Evolutionary conservation across 1,139 yeast genomes (phyloP).

Genomic region (Geotrichum siamense): DNA sequence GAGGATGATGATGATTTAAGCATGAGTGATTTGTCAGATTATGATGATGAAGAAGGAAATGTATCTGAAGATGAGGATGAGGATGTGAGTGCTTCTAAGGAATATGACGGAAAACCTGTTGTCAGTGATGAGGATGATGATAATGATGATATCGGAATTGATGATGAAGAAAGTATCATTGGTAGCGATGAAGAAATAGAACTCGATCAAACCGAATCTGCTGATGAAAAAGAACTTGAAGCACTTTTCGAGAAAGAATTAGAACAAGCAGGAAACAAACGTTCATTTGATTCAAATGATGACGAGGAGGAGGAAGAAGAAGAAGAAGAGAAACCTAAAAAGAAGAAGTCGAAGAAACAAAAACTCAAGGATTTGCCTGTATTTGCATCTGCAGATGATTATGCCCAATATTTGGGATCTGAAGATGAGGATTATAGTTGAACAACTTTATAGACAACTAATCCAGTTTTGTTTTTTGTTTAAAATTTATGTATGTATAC

Average conservation of each 20-base stretch:
- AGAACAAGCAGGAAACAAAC: conserved; percentile 15
- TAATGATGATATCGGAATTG: conserved; percentile 24
- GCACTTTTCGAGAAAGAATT: conserved; percentile 18
- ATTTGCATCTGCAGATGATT: conserved; percentile 87
- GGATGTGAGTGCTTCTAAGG: conserved; percentile 33
- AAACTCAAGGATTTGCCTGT: conserved; percentile 67
- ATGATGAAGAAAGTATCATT: conserved; percentile 33
- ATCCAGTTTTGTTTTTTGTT: too few species aligned
- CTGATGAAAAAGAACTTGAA: conserved; percentile 23
- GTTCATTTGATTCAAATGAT: not conserved
- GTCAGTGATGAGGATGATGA: conserved; percentile 26
- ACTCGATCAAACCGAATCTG: conserved; percentile 19
- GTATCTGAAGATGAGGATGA: conserved; percentile 28
- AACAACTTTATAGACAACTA: too few species aligned
- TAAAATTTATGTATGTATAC: too few species aligned
- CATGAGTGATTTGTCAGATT: conserved; percentile 32
- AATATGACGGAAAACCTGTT: conserved; percentile 28
- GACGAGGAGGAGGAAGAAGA: conserved; percentile 18
- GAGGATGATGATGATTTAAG: conserved; percentile 31
- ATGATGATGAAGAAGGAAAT: conserved; percentile 37
- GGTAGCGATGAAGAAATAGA: conserved; percentile 25
- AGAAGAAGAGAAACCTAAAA: conserved; percentile 29
- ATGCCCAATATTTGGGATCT: conserved; percentile 57
- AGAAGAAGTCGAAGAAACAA: conserved; percentile 45
- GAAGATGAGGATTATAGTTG: conserved; percentile 31